These are phyloP conservation scores for Calocybe gangraenosa DNA, from an alignment of 768 basidiomycete genomes.

Conservation along the genomic window DNA sequence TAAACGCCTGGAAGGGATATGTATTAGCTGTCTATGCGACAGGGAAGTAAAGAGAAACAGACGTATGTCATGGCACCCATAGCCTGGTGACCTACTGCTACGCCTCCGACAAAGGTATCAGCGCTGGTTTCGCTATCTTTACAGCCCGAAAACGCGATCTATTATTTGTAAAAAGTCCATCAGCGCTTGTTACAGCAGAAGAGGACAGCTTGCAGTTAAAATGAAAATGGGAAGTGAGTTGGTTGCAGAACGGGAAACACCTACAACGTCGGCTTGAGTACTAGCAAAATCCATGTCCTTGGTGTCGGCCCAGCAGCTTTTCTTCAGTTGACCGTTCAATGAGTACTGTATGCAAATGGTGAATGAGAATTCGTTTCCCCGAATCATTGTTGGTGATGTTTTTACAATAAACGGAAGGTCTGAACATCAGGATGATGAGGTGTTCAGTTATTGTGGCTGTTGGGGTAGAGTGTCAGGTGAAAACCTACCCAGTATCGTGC, in stretches of 20 bases:
- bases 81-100: no score
- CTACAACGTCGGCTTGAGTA: constrained; percentile 67
- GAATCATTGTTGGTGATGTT: neutral
- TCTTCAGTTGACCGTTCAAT: constrained; percentile 48
- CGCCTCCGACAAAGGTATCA: constrained; percentile 59
- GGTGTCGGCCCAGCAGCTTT: constrained; percentile 31
- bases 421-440: constrained; percentile 13
- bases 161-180: neutral
- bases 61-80: constrained; percentile 84
- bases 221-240: no score
- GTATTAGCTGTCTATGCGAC: neutral
- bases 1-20: constrained; percentile 47
- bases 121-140: constrained; percentile 70
- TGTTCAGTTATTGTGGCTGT: no score
- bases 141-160: constrained; percentile 76
- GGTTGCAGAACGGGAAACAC: no score
- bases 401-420: constrained; percentile 50
- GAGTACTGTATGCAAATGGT: constrained; percentile 43
- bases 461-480: no score
- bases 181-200: no score
- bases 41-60: constrained; percentile 19
- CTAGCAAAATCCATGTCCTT: constrained; percentile 37
- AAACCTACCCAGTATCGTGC: no score
- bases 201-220: no score
- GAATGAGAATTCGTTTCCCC: neutral